These are phyloP conservation scores for Kurtzmaniella natalensis DNA, from an alignment of 1,139 yeast species.

Conservation along the genomic window DNA sequence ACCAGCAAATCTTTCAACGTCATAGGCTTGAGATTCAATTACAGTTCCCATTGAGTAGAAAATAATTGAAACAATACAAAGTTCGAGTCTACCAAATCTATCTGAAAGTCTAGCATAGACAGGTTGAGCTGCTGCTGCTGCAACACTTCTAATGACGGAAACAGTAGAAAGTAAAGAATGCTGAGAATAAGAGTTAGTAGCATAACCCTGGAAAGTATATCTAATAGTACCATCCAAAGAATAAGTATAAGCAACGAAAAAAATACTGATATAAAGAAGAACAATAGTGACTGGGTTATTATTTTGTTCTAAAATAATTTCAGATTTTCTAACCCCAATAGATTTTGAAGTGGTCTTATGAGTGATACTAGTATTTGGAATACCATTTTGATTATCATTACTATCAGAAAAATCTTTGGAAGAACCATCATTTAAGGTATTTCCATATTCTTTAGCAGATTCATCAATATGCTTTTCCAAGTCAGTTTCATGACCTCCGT, in stretches of 20 bases:
- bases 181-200: slow-evolving; percentile 50
- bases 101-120: slow-evolving; percentile 67
- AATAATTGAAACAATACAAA: slow-evolving; percentile 49
- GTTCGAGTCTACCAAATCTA: slow-evolving; percentile 62
- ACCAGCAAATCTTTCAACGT: slow-evolving; percentile 64
- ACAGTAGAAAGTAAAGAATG: slow-evolving; percentile 67
- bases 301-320: slow-evolving; percentile 29
- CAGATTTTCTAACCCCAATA: slow-evolving; percentile 32
- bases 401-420: neutral
- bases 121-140: slow-evolving; percentile 51
- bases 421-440: too few relatives aligned
- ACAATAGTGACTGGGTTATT: slow-evolving; percentile 15
- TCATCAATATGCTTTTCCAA: neutral
- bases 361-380: too few relatives aligned
- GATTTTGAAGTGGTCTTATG: slow-evolving; percentile 22
- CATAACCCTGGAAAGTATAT: slow-evolving; percentile 43
- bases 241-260: slow-evolving; percentile 27
- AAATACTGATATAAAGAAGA: slow-evolving; percentile 18
- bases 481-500: neutral
- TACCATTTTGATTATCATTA: neutral
- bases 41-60: slow-evolving; percentile 69
- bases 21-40: slow-evolving; percentile 62
- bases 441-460: too few relatives aligned
- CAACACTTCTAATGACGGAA: slow-evolving; percentile 48
- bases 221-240: slow-evolving; percentile 20